Conservation (phyloP, 1,284 basidiomycete species). For the Phellinidium pouzarii region DNA sequence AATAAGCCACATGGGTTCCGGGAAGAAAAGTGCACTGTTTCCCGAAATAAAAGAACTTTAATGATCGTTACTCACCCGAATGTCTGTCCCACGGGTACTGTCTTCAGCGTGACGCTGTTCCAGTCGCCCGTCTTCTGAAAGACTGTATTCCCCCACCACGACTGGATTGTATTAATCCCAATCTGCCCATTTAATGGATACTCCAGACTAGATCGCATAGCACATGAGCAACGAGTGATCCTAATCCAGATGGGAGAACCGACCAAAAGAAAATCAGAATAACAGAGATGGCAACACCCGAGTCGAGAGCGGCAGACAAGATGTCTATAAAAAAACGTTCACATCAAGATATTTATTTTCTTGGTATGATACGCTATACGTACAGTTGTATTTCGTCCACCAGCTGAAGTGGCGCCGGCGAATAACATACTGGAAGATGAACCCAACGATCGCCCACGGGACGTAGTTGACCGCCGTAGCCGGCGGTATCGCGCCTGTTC, state of each 20-base stretch:
- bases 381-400: constrained; percentile 48
- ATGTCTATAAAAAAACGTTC: constrained; percentile 34
- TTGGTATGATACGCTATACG: background rate
- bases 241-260: background rate
- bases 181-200: constrained; percentile 42
- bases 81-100: constrained; percentile 12
- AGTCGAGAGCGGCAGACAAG: constrained; percentile 53
- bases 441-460: constrained; percentile 43
- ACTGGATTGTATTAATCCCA: constrained; percentile 34
- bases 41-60: background rate
- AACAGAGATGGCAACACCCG: constrained; percentile 44
- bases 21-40: background rate
- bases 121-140: constrained; percentile 23
- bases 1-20: no score
- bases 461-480: constrained; percentile 35
- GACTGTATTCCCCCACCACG: constrained; percentile 52
- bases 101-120: constrained; percentile 21
- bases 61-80: constrained; percentile 17
- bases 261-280: constrained; percentile 45
- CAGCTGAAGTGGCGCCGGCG: constrained; percentile 36
- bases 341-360: background rate
- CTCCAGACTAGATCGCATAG: constrained; percentile 28
- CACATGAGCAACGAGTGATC: background rate
- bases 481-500: constrained; percentile 37
- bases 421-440: constrained; percentile 57